Evolutionary conservation across 1,284 basidiomycete species (phyloP), one percentile per base, ranked within the genome.

Genomic region (Papiliotrema laurentii): DNA sequence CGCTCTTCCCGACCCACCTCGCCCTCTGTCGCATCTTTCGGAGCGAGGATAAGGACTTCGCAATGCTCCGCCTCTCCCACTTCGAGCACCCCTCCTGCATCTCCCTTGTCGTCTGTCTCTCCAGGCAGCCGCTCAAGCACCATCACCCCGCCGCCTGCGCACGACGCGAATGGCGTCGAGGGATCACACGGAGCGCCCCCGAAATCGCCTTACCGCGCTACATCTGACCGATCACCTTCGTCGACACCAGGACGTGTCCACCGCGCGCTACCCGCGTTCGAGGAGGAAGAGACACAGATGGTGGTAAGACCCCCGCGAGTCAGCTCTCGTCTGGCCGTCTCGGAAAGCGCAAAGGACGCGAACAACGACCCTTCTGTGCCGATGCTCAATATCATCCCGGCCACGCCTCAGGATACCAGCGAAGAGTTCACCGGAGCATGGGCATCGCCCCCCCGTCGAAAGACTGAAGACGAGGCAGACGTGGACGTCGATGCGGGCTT

Each of bases 301-400:
- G 58, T 54, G 0, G 43, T 47, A 25, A 47, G 59, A 26, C 59
- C 55, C 14, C 59, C 57, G 6, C 33, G 57, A 7, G 45, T 51
- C 24, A 54, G 55, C 11, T 55, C 54, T n/a, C 40, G 59, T 4
- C 51, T 54, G 33, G 43, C 53, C 1, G 43, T 31, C n/a, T 19
- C 21, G 25, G 24, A 45, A 22, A 30, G 22, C n/a, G n/a, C n/a
- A n/a, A 38, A 37, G 40, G 25, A 16, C 5, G 39, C 41, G 6
- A 18, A 35, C 25, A 13, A 41, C 9, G 47, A 49, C 18, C 43
- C 45, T 18, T 46, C 51, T 34, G 56, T 68, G 18, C 68, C 68
- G 2, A 63, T 66, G 57, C 52, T 72, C 50, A 71, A 72, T 36
- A 60, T 72, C 52, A 71, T 72, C 28, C 70, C 70, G n/a, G 67